Evolutionary conservation across 257 asterid genomes (phyloP).

Genomic region (Lavandula angustifolia): DNA sequence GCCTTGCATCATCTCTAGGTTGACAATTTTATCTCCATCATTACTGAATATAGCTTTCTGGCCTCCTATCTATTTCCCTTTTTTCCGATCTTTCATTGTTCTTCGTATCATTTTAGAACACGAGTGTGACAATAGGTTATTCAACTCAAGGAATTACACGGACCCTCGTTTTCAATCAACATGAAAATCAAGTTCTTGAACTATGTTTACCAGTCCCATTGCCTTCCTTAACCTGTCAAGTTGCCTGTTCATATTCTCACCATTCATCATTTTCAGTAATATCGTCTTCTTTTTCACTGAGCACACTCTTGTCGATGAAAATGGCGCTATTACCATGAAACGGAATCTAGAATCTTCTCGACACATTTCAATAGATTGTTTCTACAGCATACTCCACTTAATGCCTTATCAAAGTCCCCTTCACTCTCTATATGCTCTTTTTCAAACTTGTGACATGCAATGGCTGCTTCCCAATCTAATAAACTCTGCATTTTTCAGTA

Average conservation of each 20-base stretch:
- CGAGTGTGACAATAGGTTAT: not conserved
- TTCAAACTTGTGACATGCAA: constrained; percentile 15
- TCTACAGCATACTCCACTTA: not conserved
- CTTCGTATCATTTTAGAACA: not conserved
- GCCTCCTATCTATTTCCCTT: not conserved
- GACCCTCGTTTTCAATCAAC: not conserved
- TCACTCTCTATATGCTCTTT: not conserved
- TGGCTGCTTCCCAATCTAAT: constrained; percentile 16
- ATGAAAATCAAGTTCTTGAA: not conserved
- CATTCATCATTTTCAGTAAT: too few species aligned
- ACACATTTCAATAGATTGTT: too few species aligned
- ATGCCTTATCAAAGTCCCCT: not conserved
- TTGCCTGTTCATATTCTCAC: too few species aligned
- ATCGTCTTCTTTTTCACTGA: not conserved
- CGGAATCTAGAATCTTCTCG: too few species aligned
- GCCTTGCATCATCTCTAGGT: not conserved
- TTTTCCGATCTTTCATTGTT: not conserved
- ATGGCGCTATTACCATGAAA: not conserved
- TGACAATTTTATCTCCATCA: not conserved
- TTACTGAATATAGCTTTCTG: not conserved
- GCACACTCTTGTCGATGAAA: not conserved
- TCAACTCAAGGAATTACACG: not conserved
- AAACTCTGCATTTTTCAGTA: constrained; percentile 56
- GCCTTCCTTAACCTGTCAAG: too few species aligned
- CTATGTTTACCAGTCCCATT: not conserved